These are phyloP conservation scores for Bruguiera hainesii DNA, from an alignment of 441 rosid genomes.

Conservation along the genomic window DNA sequence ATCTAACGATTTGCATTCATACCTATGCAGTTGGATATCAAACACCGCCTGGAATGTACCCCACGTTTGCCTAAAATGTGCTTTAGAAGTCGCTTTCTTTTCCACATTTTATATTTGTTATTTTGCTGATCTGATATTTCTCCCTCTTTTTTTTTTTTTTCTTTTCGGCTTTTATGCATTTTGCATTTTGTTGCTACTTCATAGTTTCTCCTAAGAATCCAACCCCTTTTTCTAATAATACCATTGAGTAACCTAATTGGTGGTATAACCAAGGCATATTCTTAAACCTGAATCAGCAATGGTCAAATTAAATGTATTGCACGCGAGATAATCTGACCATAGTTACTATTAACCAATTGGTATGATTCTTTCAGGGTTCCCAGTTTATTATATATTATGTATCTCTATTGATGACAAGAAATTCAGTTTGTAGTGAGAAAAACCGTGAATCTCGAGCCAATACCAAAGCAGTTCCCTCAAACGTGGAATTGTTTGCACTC, in stretches of 20 bases:
- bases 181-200: conserved; percentile 15
- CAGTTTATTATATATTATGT: conserved; percentile 1
- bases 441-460: no score
- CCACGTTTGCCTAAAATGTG: neutral
- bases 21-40: neutral
- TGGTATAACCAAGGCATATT: conserved; percentile 18
- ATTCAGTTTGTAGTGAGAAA: no score
- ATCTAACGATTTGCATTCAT: conserved; percentile 8
- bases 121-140: conserved; percentile 17
- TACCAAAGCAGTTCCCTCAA: no score
- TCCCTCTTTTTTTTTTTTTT: conserved; percentile 3
- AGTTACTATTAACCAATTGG: neutral
- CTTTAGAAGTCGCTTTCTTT: conserved; percentile 25
- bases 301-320: neutral
- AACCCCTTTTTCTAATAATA: conserved; percentile 2
- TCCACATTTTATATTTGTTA: conserved; percentile 18
- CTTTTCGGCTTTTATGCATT: conserved; percentile 10
- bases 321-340: conserved; percentile 12
- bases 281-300: neutral
- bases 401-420: no score
- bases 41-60: neutral
- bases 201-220: conserved; percentile 14
- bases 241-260: conserved; percentile 6
- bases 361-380: neutral
- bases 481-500: no score